A percentile compares a stretch with the other conserved stretches of the same genome.
These are phyloP conservation scores for Elymus sibiricus DNA, from an alignment of 176 grass and related monocot species.

Conservation along the genomic window DNA sequence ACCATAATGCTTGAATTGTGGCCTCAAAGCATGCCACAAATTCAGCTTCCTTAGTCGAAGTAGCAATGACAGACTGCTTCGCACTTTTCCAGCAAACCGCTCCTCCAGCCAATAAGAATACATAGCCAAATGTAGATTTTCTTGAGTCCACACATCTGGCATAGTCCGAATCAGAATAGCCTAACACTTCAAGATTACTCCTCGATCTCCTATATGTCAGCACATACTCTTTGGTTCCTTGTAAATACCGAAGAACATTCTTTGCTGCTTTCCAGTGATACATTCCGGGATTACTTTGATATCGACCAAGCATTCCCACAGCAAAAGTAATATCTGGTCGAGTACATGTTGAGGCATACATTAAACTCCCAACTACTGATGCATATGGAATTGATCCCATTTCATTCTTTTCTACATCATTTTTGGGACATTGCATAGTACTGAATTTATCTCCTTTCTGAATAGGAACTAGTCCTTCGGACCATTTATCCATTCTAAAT, in stretches of 20 bases:
- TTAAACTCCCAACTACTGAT: too few species aligned
- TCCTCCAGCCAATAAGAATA: neutral
- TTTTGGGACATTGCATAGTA: too few species aligned
- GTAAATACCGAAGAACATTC: neutral
- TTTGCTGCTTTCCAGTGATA: neutral
- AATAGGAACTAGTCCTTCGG: too few species aligned
- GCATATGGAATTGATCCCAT: too few species aligned
- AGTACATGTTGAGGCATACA: neutral
- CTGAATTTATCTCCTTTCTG: too few species aligned
- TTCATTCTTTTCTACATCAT: too few species aligned
- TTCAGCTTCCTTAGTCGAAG: neutral
- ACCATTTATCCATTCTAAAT: too few species aligned
- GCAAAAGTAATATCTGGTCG: neutral
- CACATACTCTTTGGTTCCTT: constrained; percentile 17
- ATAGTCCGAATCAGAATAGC: neutral
- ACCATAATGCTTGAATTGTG: too few species aligned
- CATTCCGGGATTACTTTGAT: neutral
- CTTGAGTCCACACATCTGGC: too few species aligned
- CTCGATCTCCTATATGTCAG: neutral
- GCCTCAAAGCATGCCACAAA: too few species aligned
- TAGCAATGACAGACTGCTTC: neutral
- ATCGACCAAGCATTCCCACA: neutral
- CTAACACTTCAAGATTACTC: neutral
- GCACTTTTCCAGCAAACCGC: constrained; percentile 11
- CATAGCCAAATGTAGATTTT: too few species aligned